Base-by-base conservation (phyloP, 352 stramenopile genomes). In the Globisporangium irregulare region DNA sequence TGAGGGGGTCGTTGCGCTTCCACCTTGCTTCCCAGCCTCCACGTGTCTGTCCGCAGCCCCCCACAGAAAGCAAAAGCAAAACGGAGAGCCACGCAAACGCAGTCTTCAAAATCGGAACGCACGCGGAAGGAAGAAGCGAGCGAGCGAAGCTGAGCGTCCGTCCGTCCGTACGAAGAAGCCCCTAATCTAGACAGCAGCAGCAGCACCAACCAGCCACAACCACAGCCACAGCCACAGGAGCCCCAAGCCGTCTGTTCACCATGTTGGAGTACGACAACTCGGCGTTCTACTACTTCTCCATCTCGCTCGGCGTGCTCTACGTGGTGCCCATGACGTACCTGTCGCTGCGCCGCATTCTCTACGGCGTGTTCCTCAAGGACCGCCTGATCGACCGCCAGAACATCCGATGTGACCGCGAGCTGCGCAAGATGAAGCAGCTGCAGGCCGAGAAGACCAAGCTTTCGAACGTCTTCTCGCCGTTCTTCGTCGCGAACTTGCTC, bases 201-300 rank as follows among this genome's bases (percentile, higher is more conserved):
- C 25, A 14, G 18, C 36, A 56, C 3, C 25, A 22, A 10, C n/a
- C 27, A 29, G 27, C 2, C 27, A 29, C 27, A 29, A 29, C 29
- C 29, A 32, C 29, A 43, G 32, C 56, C n/a, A 20, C 48, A 43
- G 56, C 56, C 32, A 20, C 48, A 32, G 56, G 32, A 62, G 38
- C 34, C 10, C 43, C 43, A 24, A 50, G 15, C 29, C 29, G 50
- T 27, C 22, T 34, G 10, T 14, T 36, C 57, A 70, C 72, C 65
- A 98, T 98, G 97, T 82, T 99, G 62, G 95, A 99, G 79, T 99
- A 99, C 88, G 98, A 99, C 85, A 98, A 99, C 80, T 98, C 95
- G 60, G 98, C 97, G 72, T 99, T 99, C 86, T 99, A 99, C 84
- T 99, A 99, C 87, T 99, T 99, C 77, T 96, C 91, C 15, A 87